phyloP scores from a whole-genome alignment of 371 early-diverging fungal genomes.

The Apophysomyces variabilis region DNA sequence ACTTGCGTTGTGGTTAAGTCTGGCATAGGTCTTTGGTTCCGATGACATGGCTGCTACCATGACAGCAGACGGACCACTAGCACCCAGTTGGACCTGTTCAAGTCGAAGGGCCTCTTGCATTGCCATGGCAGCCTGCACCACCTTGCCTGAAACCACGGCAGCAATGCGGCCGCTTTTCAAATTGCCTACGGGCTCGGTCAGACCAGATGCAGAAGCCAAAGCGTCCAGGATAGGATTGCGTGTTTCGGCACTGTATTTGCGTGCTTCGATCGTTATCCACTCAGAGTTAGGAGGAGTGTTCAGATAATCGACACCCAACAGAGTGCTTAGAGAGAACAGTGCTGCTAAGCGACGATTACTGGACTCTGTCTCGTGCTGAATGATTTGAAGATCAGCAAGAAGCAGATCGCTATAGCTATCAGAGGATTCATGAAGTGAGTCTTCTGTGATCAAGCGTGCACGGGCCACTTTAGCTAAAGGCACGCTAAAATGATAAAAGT shows the following conservation, averaged over 20 bases:
- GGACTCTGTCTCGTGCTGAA: conserved; percentile 29
- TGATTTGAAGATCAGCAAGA: conserved; percentile 19
- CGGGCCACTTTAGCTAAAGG: conserved; percentile 29
- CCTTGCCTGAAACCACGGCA: conserved; percentile 42
- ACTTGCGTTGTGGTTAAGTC: conserved; percentile 55
- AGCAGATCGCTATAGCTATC: conserved; percentile 7
- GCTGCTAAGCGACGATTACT: conserved; percentile 33
- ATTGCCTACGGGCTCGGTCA: conserved; percentile 34
- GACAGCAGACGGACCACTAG: conserved; percentile 9
- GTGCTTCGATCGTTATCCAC: conserved; percentile 18
- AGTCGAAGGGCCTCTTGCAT: conserved; percentile 18
- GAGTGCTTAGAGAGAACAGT: conserved; percentile 29
- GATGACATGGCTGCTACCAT: conserved; percentile 26
- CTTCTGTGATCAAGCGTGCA: conserved; percentile 18
- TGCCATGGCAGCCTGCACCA: conserved; percentile 20
- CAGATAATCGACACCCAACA: conserved; percentile 40
- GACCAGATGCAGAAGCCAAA: conserved; percentile 26
- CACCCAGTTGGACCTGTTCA: conserved; percentile 3
- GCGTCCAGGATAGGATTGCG: conserved; percentile 27
- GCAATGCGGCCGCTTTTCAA: conserved; percentile 45
- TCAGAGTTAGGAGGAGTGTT: conserved; percentile 15
- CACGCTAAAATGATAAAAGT: conserved; percentile 42
- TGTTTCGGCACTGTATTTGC: conserved; percentile 23
- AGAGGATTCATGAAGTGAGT: conserved; percentile 13
- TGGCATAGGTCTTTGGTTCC: conserved; percentile 56